Percentiles rank a stretch among this genome's conserved stretches.
Conservation (phyloP, 768 basidiomycete genomes). For the Sistotremastrum suecicum region DNA sequence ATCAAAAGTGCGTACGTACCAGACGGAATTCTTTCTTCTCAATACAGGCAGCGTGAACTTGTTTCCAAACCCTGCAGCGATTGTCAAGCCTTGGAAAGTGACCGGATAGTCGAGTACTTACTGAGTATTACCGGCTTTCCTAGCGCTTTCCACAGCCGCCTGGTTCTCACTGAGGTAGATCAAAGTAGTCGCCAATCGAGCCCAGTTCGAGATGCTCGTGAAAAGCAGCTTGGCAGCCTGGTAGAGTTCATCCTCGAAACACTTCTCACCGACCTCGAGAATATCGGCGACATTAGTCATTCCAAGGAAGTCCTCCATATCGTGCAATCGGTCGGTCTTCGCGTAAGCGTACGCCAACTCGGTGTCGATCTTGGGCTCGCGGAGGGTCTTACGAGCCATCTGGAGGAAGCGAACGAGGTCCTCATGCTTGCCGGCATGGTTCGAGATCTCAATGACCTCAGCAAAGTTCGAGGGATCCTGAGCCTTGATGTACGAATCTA, state of each 20-base stretch:
- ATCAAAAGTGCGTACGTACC: slow-evolving; percentile 22
- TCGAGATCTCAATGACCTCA: slow-evolving; percentile 93
- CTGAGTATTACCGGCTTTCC: slow-evolving; percentile 99
- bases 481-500: slow-evolving; percentile 96
- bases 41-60: slow-evolving; percentile 96
- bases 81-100: not conserved
- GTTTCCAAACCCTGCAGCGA: slow-evolving; percentile 85
- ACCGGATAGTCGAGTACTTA: slow-evolving; percentile 22
- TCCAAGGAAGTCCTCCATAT: slow-evolving; percentile 97
- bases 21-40: slow-evolving; percentile 95
- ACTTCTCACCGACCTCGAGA: slow-evolving; percentile 96
- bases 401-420: slow-evolving; percentile 95
- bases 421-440: slow-evolving; percentile 82
- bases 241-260: slow-evolving; percentile 96
- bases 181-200: slow-evolving; percentile 90
- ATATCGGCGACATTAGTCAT: slow-evolving; percentile 99
- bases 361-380: slow-evolving; percentile 96
- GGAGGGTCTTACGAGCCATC: slow-evolving; percentile 94
- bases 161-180: slow-evolving; percentile 99
- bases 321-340: slow-evolving; percentile 88
- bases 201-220: slow-evolving; percentile 97
- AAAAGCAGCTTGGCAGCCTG: slow-evolving; percentile 94
- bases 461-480: slow-evolving; percentile 87
- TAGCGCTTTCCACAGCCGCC: slow-evolving; percentile 95
- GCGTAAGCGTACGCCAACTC: slow-evolving; percentile 97